Base-by-base conservation (phyloP, 192 early-diverging fungal species). In the Linnemannia schmuckeri region DNA sequence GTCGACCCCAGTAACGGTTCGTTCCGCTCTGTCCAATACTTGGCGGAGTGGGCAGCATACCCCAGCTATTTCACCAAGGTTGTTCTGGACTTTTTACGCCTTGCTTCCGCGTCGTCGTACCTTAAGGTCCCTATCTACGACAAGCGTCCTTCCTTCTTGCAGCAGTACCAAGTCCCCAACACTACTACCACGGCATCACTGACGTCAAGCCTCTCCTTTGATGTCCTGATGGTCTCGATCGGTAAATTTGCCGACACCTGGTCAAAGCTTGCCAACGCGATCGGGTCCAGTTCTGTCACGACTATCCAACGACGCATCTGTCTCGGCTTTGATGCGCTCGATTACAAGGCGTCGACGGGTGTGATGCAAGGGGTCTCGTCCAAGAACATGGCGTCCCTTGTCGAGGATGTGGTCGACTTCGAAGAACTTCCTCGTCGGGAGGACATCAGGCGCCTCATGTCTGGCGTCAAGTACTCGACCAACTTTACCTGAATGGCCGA, bases 401-500 rank as follows among this genome's bases (percentile, higher is more conserved):
- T 81, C 33, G 79, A 75, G 41, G 42, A 74, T 5, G 12, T 81
- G 37, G 44, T 75, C 57, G 30, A 74, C 10, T 8, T 55, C 2
- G 79, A 47, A 7, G 18, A 74, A 20, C 57, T 81, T 20, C 79
- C 72, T 37, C 12, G 35, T 9, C 40, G 55, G 1, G 70, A 57
- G 2, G 73, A 81, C 33, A 41, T 80, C 70, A 44, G 61, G 20
- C 41, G 55, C 1, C 35, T 74, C 15, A 72, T 80, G 70, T 20
- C 37, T 20, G 78, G 78, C 20, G 57, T 82, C 37, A 82, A 82
- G 61, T 75, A 75, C 47, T 76, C 80, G 49, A 54, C 30, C 22
- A 54, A 82, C 17, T 73, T 82, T 40, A 77, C 75, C 20, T 82
- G 81, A 75, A 55, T 55, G 27, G 70, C 40, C 38, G 75, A 82